Base-by-base conservation (phyloP, 768 basidiomycete species). In the Boletus barrowsii region DNA sequence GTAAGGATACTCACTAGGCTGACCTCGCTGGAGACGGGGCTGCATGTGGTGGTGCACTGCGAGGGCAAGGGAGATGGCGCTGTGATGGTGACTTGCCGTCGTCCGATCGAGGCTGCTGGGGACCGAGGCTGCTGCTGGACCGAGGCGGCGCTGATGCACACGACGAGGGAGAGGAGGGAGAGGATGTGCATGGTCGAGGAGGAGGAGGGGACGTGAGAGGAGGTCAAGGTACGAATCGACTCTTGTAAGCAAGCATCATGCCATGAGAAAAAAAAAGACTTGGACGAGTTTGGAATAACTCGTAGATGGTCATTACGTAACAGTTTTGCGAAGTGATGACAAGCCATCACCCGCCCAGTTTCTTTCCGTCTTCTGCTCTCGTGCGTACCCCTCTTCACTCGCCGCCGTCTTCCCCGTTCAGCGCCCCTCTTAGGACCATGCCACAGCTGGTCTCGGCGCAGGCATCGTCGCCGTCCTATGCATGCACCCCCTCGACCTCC, bases 401-500 rank as follows among this genome's bases (percentile, higher is more conserved):
- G 0, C 11, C 3, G 0, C 8, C 42, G 0, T 41, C 9, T 35
- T 14, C 24, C 9, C 0, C 10, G 4, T 10, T 67, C 13, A 65
- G 26, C 26, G 32, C 33, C 32, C n/a, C 18, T 20, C 36, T 14
- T 62, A 96, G 92, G 97, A 98, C 72, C 94, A 98, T 85, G 94
- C 96, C 32, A 84, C 85, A 49, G 92, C 93, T 42, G 97, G 97
- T 52, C 81, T 98, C 48, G 88, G 90, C 47, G 95, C 97, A 37
- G 97, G 97, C 53, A 84, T 92, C 61, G 86, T 88, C 63, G 90
- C 93, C 35, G 93, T 94, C 45, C 77, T 98, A 30, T 91, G 91
- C 72, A 95, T 98, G 92, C 94, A 98, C 69, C 97, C 97, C 8
- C 80, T 99, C 33, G 97, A 99, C 73, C 81, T 98, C 11, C 79